Evolutionary conservation across 305 asterid species (phyloP), one percentile per base, ranked within the genome.

Genomic region (Solanum aculeatissimum): DNA sequence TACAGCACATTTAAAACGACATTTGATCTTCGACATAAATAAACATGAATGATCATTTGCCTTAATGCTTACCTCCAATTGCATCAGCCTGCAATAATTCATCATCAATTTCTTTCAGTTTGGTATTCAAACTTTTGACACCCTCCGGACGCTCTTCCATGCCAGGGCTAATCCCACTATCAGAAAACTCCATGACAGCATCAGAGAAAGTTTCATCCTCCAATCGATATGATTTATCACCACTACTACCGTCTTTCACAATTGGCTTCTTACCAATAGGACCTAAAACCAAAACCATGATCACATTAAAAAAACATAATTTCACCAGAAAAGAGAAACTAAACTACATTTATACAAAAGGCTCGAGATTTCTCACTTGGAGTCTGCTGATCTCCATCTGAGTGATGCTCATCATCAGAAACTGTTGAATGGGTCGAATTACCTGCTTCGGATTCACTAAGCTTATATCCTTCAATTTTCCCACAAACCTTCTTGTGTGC

Each of bases 401-500:
- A 89, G 85, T 85, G 81, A 35, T 87, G 92, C 62, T 93, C 98
- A 25, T 90, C 94, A 60, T 93, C 96, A 2, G 94, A 92, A 86
- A 83, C 69, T n/a, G 88, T 87, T 80, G 86, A 75, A 87, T 83
- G 89, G 86, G 72, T 55, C 49, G 72, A 86, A 54, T 78, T 29
- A 18, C 21, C 66, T 53, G 66, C 86, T 82, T 89, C 91, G 2
- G 94, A 90, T 60, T 82, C 86, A 83, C 63, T 72, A 35, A 91
- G 29, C 87, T 81, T 86, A 86, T 92, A 93, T 85, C 98, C 98
- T 86, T 95, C 98, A 88, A 96, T 35, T 21, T 84, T 91, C 86
- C 99, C 99, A 86, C 99, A 96, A 9, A 89, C 89, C 90, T 71
- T 93, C 88, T 89, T 96, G 93, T 96, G 99, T 78, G 97, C 92